Conservation (phyloP, 2,329 filamentous ascomycete species). For the Colletotrichum camelliae region DNA sequence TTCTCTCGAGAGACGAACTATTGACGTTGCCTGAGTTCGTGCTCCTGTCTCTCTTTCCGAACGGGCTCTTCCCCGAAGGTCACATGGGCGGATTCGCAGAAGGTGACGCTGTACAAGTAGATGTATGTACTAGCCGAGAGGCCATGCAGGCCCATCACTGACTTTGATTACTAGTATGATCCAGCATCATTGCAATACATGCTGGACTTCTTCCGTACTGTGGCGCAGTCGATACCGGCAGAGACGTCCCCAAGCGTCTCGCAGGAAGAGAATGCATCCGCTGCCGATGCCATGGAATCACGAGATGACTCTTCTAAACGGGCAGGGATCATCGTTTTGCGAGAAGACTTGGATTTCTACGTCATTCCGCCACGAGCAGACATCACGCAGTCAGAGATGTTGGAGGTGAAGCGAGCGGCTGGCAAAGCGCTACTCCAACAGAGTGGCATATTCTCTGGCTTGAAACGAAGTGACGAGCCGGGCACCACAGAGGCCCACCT, state of each 20-base stretch:
- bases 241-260: slow-evolving; percentile 71
- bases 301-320: slow-evolving; percentile 84
- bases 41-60: slow-evolving; percentile 94
- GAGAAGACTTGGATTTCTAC: slow-evolving; percentile 98
- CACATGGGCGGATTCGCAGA: slow-evolving; percentile 94
- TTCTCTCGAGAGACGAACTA: slow-evolving; percentile 91
- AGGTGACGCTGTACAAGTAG: slow-evolving; percentile 93
- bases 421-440: slow-evolving; percentile 86
- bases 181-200: slow-evolving; percentile 97
- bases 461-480: slow-evolving; percentile 93
- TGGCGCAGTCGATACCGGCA: slow-evolving; percentile 92
- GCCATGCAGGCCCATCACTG: background rate
- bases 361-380: slow-evolving; percentile 86
- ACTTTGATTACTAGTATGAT: slow-evolving; percentile 77
- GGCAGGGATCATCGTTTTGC: slow-evolving; percentile 94
- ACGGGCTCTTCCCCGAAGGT: slow-evolving; percentile 95
- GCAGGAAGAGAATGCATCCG: slow-evolving; percentile 65
- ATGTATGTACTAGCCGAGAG: slow-evolving; percentile 69
- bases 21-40: slow-evolving; percentile 97
- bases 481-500: slow-evolving; percentile 97
- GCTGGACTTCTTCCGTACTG: slow-evolving; percentile 96
- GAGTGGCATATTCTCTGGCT: slow-evolving; percentile 92
- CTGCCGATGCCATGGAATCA: slow-evolving; percentile 73
- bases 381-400: slow-evolving; percentile 89
- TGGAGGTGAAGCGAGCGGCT: slow-evolving; percentile 92